Base-by-base conservation (phyloP, 2,329 filamentous ascomycete species). In the Colletotrichum musicola region DNA sequence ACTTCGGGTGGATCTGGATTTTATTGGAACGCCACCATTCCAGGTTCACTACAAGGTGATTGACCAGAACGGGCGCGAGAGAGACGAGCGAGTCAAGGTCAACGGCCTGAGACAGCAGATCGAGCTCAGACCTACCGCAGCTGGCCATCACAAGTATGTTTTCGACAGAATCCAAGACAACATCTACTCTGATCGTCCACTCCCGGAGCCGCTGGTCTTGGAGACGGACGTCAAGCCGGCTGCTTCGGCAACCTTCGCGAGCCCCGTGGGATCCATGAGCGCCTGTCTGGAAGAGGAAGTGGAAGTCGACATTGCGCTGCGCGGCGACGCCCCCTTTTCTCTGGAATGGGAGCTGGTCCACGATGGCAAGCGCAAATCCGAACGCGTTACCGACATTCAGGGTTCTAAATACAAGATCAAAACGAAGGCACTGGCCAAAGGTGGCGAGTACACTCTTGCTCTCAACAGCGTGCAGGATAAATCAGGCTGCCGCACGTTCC, bases 201-300 rank as follows among this genome's bases (percentile, higher is more conserved):
- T 97, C 22, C 85, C 84, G 30, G 88, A 91, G 46, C 81, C 87
- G 13, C 86, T 91, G 70, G 80, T 88, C 10, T 82, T 98, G 47
- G 92, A 97, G 79, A 95, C 98, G 79, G 91, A 94, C 74, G 95
- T 99, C 73, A 97, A 97, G 79, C 96, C 96, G 10, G 93, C 95
- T 4, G 95, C 96, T 6, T 93, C 92, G 10, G 95, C 95, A 25
- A 89, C 91, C 70, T 85, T 94, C 63, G 85, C 88, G 50, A 82
- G 86, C 27, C 82, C 84, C 7, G 82, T 85, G 20, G 82, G 84
- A 44, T 81, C 81, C 22, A 85, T 89, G 69, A 90, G 88, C 73
- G 90, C 92, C 56, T 99, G 96, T 76, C 91, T 98, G 63, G 94
- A 96, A 68, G 91, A 97, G 64, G 86, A 90, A 20, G 89, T 95